Evolutionary conservation across 2,329 filamentous ascomycete species (phyloP).

Genomic region (Colletotrichum lini): DNA sequence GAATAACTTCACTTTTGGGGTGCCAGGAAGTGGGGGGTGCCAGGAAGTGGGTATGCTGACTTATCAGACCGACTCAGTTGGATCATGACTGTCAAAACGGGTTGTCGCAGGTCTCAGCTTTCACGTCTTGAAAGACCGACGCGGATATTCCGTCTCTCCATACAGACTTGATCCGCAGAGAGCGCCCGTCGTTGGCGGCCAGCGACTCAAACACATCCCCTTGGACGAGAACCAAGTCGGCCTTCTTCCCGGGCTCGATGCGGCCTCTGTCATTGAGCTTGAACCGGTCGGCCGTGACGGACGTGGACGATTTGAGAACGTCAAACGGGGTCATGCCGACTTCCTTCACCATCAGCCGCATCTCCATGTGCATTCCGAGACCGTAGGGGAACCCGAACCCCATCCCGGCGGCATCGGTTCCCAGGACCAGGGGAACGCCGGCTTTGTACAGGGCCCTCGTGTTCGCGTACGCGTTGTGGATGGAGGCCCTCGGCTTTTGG

Average conservation of each 20-base stretch:
- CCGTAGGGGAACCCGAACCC: constrained; percentile 40
- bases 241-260: constrained; percentile 37
- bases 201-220: constrained; percentile 36
- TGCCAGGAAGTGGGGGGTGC: no score
- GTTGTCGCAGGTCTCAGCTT: not conserved
- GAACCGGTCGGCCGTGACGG: constrained; percentile 38
- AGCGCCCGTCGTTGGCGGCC: not conserved
- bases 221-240: constrained; percentile 43
- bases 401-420: constrained; percentile 41
- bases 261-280: constrained; percentile 36
- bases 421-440: constrained; percentile 41
- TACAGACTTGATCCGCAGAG: constrained; percentile 36
- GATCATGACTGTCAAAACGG: not conserved
- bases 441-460: constrained; percentile 3
- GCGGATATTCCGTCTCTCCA: constrained; percentile 40
- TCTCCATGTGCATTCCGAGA: constrained; percentile 39
- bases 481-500: no score
- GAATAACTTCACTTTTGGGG: no score
- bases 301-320: constrained; percentile 42
- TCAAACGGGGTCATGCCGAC: constrained; percentile 39
- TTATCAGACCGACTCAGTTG: no score
- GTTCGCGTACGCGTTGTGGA: no score
- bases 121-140: not conserved
- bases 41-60: no score
- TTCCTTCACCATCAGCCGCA: constrained; percentile 41